Base-by-base conservation (phyloP, 768 basidiomycete genomes). In the Atractiella rhizophila region DNA sequence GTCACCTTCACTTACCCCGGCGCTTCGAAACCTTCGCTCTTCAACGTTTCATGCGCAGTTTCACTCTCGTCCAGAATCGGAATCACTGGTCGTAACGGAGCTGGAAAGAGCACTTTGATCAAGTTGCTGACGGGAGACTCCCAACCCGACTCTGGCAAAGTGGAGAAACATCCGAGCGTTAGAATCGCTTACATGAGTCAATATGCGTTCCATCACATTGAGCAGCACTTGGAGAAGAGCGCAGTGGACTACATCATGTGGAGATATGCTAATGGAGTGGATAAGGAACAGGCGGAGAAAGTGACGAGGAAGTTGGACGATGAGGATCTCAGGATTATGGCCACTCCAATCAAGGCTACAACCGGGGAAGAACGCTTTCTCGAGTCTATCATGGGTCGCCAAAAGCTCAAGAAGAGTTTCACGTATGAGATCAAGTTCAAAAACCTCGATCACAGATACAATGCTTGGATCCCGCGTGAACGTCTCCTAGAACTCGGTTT, bases 41-140 rank as follows among this genome's bases (percentile, higher is more conserved):
- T 68, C 63, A 71, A 82, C 59, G 82, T 82, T 45, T 83, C 77
- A 51, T 88, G 85, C 61, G 81, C 81, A 12, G 65, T 96, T 47
- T 78, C 81, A n/a, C 66, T 94, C 43, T 88, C 85, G 43, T 96
- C 91, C 44, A 86, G 91, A 68, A 88, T 96, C 55, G 91, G 91
- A 50, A 63, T 98, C 58, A 78, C 94, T 48, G 88, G 88, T 49
- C 88, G 88, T 51, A 85, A 91, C 66, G 86, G 85, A 55, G 85
- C 86, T 42, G 86, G 86, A 44, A 94, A 91, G 62, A 86, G 81
- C 38, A 94, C 86, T 18, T 64, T 94, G 48, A 78, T 94, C 64
- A 94, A 94, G 62, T 67, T 94, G 35, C 61, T 94, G 48, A 88
- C 85, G 28, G 86, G 86, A 49, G 86, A 96, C 60, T 78, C 80